Evolutionary conservation across 1,284 basidiomycete genomes (phyloP).

Genomic region (Puccinia coronata): DNA sequence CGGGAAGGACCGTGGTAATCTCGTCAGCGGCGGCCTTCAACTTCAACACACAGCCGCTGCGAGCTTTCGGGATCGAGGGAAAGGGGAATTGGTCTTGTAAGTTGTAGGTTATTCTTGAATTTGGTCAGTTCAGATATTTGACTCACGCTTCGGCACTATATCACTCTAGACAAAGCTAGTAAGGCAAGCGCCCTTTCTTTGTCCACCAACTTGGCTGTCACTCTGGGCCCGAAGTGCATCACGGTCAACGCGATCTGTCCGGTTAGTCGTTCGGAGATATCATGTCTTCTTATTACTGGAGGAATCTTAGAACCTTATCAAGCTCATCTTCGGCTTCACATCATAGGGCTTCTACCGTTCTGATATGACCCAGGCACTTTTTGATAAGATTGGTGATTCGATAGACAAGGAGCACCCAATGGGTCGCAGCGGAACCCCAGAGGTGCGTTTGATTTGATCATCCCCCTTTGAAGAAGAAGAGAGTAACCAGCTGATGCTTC

Average conservation of each 20-base stretch:
- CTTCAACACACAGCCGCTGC: slow-evolving; percentile 53
- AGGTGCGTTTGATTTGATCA: slow-evolving; percentile 10
- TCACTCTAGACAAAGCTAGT: slow-evolving; percentile 54
- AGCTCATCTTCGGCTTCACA: not conserved
- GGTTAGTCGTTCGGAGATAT: slow-evolving; percentile 42
- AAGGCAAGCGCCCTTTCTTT: slow-evolving; percentile 59
- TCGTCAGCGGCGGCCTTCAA: slow-evolving; percentile 57
- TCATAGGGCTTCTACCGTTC: slow-evolving; percentile 47
- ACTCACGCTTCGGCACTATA: not conserved
- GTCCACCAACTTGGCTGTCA: slow-evolving; percentile 56
- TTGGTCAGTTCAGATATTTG: not conserved
- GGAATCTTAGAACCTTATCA: not conserved
- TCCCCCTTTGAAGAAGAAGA: not conserved
- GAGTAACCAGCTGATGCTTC: not conserved
- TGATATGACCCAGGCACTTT: slow-evolving; percentile 30
- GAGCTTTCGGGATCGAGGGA: slow-evolving; percentile 54
- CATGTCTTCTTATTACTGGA: not conserved
- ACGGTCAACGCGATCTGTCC: slow-evolving; percentile 59
- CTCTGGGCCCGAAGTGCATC: too few species aligned
- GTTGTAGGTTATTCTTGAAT: slow-evolving; percentile 44
- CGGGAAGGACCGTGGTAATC: slow-evolving; percentile 57
- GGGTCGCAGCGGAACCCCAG: slow-evolving; percentile 46
- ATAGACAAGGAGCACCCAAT: slow-evolving; percentile 36
- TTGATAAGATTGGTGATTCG: slow-evolving; percentile 26
- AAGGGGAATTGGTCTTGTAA: slow-evolving; percentile 57